Evolutionary conservation across 805 yeast species (phyloP).

Genomic region (Yarrowia bubula): DNA sequence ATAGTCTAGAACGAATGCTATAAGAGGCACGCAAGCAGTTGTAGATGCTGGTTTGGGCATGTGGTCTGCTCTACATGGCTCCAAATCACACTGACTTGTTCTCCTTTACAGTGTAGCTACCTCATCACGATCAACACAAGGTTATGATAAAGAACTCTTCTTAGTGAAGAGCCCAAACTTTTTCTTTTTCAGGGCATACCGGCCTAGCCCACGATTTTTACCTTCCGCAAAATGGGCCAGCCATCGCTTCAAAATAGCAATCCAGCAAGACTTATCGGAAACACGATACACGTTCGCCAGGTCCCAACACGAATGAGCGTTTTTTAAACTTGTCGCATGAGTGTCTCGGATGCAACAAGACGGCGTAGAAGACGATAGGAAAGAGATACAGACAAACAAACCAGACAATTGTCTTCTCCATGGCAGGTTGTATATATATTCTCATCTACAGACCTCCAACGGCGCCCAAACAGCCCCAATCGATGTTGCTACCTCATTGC

Average conservation of each 20-base stretch:
- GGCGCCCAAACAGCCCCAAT: not conserved
- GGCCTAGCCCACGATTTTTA: too few relatives aligned
- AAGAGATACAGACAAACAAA: not conserved
- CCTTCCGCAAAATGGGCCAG: too few relatives aligned
- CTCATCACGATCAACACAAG: not conserved
- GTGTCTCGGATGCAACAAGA: not conserved
- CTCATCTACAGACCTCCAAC: not conserved
- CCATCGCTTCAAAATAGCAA: not conserved
- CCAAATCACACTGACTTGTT: too few relatives aligned
- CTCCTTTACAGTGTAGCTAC: not conserved
- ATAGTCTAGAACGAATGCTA: too few relatives aligned
- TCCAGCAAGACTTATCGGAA: too few relatives aligned
- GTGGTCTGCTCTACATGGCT: too few relatives aligned
- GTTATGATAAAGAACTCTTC: conserved; percentile 4
- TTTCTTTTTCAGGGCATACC: not conserved
- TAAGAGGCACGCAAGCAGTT: too few relatives aligned
- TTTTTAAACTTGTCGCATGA: not conserved
- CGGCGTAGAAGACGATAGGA: too few relatives aligned
- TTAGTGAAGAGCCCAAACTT: not conserved
- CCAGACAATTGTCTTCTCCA: not conserved
- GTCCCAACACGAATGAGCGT: too few relatives aligned
- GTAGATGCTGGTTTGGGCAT: too few relatives aligned
- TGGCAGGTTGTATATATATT: too few relatives aligned
- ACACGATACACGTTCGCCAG: too few relatives aligned
- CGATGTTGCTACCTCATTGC: not conserved